Evolutionary conservation across 164 flowering plant species (phyloP).

Genomic region (Paratinospora sagittata): DNA sequence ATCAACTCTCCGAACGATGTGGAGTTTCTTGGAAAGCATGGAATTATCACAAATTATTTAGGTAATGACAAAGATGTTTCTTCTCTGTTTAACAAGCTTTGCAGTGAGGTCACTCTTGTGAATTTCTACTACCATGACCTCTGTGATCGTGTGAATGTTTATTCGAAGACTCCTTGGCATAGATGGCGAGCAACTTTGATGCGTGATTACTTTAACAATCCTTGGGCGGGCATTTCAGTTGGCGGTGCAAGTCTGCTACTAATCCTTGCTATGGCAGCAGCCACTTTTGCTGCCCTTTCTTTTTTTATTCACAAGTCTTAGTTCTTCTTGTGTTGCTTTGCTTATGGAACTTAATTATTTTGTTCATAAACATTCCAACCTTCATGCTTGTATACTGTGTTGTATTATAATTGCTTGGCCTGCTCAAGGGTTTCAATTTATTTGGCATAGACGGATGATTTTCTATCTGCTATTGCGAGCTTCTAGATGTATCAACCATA

Average conservation of each 20-base stretch:
- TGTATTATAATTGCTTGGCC: neutral
- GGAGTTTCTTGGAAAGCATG: neutral
- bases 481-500: no score
- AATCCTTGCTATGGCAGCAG: constrained; percentile 3
- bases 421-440: neutral
- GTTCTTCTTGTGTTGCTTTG: neutral
- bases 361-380: neutral
- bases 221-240: constrained; percentile 8
- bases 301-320: constrained; percentile 5
- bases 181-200: constrained; percentile 4
- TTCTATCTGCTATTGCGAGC: no score
- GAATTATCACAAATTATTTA: constrained; percentile 8
- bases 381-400: neutral
- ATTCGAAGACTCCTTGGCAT: neutral
- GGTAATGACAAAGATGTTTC: constrained; percentile 8
- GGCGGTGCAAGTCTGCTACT: constrained; percentile 10
- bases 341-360: neutral
- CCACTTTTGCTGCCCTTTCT: constrained; percentile 12
- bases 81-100: constrained; percentile 2
- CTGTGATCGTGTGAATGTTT: neutral
- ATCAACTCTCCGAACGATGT: constrained; percentile 9
- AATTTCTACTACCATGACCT: neutral
- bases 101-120: neutral
- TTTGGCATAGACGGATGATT: no score
- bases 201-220: constrained; percentile 11